Evolutionary conservation across 179 eudicot species (phyloP).

Genomic region (Spinacia oleracea): DNA sequence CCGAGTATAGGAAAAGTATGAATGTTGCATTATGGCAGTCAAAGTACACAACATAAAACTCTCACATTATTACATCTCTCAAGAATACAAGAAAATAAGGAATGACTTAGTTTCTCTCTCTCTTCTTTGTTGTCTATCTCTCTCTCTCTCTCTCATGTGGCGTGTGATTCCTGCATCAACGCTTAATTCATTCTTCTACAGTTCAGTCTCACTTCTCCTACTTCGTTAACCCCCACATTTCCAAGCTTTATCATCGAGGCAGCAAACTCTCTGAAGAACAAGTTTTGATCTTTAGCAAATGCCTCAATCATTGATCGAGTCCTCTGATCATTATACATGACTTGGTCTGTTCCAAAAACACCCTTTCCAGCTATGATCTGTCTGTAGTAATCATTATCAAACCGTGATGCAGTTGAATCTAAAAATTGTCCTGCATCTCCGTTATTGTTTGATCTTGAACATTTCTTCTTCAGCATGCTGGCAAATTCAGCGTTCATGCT

Average conservation of each 20-base stretch:
- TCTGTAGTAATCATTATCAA: conserved; percentile 52
- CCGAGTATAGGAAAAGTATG: not conserved
- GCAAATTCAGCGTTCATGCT: conserved; percentile 49
- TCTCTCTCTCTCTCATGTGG: conserved; percentile 5
- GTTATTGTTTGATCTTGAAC: conserved; percentile 44
- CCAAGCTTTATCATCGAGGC: conserved; percentile 64
- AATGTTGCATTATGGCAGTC: conserved; percentile 19
- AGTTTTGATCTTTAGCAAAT: conserved; percentile 45
- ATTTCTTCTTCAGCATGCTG: conserved; percentile 34
- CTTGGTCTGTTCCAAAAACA: conserved; percentile 62
- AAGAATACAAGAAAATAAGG: conserved; percentile 10
- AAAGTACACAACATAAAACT: conserved; percentile 8
- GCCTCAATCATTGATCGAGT: conserved; percentile 47
- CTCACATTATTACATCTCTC: conserved; percentile 18
- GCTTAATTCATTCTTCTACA: conserved; percentile 55
- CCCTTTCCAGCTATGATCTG: conserved; percentile 46
- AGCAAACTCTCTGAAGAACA: conserved; percentile 59
- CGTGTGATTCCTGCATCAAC: not conserved
- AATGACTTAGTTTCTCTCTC: conserved; percentile 9
- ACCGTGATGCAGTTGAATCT: conserved; percentile 50
- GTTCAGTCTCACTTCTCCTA: conserved; percentile 55
- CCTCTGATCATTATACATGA: conserved; percentile 42
- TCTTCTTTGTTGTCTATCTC: conserved; percentile 2
- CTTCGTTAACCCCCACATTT: conserved; percentile 49
- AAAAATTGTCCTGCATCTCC: conserved; percentile 53